phyloP scores from a whole-genome alignment of 768 basidiomycete genomes.

The Tricholoma terreum region DNA sequence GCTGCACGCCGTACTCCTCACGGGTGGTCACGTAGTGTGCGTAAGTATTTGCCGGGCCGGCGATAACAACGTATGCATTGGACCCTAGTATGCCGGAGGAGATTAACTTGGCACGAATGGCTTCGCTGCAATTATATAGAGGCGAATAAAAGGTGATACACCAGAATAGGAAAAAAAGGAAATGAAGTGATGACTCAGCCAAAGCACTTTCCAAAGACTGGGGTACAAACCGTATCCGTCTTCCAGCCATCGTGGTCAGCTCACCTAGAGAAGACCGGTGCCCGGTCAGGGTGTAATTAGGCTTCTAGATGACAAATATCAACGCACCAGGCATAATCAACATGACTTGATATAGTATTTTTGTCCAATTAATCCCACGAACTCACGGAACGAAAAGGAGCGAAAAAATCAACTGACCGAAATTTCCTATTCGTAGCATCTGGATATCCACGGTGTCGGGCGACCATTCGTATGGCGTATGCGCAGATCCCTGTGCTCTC shows the following conservation, averaged over 20 bases:
- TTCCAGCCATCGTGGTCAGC: slow-evolving; percentile 79
- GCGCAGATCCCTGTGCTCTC: slow-evolving; percentile 55
- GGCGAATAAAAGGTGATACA: slow-evolving; percentile 1
- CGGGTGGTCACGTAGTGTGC: slow-evolving; percentile 69
- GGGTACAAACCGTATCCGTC: slow-evolving; percentile 60
- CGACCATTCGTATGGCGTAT: slow-evolving; percentile 71
- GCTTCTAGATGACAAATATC: slow-evolving; percentile 4
- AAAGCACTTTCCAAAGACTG: slow-evolving; percentile 4
- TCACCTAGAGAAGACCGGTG: slow-evolving; percentile 42
- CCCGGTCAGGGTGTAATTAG: slow-evolving; percentile 5
- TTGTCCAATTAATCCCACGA: not conserved
- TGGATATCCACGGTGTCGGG: slow-evolving; percentile 73
- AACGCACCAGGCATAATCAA: slow-evolving; percentile 62
- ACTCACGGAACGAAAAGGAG: not conserved
- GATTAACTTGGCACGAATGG: slow-evolving; percentile 62
- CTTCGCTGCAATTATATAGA: slow-evolving; percentile 45
- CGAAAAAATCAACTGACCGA: slow-evolving; percentile 37
- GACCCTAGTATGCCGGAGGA: slow-evolving; percentile 58
- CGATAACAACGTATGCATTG: slow-evolving; percentile 72
- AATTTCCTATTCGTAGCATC: slow-evolving; percentile 72
- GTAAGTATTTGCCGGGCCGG: slow-evolving; percentile 82
- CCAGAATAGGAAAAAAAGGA: slow-evolving; percentile 2
- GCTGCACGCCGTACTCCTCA: slow-evolving; percentile 72
- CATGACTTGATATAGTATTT: slow-evolving; percentile 44
- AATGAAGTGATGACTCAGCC: slow-evolving; percentile 15